Evolutionary conservation across 805 yeast genomes (phyloP).

Genomic region (Phaffomyces thermotolerans): DNA sequence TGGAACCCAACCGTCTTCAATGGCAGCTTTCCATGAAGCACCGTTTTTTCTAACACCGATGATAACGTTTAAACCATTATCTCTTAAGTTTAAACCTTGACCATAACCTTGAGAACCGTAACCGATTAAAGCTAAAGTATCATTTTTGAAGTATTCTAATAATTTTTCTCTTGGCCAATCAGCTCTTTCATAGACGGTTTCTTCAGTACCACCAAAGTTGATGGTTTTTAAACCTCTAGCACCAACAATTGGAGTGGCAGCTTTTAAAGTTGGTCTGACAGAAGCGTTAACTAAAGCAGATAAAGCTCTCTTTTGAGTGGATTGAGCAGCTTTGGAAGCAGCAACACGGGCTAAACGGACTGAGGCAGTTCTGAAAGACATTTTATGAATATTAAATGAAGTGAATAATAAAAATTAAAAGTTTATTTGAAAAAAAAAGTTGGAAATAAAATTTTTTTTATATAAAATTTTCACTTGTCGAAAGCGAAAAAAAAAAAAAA

Average conservation of each 20-base stretch:
- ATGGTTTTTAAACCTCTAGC: constrained; percentile 92
- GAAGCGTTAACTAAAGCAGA: constrained; percentile 43
- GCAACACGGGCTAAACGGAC: constrained; percentile 44
- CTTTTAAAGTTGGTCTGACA: constrained; percentile 54
- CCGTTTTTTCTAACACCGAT: constrained; percentile 98
- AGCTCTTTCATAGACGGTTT: constrained; percentile 94
- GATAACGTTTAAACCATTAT: constrained; percentile 95
- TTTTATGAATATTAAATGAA: constrained; percentile 6
- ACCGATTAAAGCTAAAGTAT: constrained; percentile 95
- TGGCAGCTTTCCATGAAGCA: constrained; percentile 99
- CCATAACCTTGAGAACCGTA: constrained; percentile 99
- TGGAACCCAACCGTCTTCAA: constrained; percentile 99
- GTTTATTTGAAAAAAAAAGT: background rate
- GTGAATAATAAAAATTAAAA: too few species aligned
- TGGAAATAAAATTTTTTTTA: background rate
- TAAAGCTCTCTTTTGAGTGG: constrained; percentile 51
- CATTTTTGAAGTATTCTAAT: constrained; percentile 93
- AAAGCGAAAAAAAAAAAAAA: background rate
- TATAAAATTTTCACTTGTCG: background rate
- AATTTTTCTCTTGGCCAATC: constrained; percentile 99
- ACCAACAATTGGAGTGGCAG: constrained; percentile 43
- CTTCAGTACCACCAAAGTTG: constrained; percentile 94
- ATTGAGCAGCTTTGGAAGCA: constrained; percentile 30
- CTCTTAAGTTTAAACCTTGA: constrained; percentile 98
- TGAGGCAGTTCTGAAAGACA: constrained; percentile 40